Evolutionary conservation across 257 asterid species (phyloP).

Genomic region (Penstemon newberryi): DNA sequence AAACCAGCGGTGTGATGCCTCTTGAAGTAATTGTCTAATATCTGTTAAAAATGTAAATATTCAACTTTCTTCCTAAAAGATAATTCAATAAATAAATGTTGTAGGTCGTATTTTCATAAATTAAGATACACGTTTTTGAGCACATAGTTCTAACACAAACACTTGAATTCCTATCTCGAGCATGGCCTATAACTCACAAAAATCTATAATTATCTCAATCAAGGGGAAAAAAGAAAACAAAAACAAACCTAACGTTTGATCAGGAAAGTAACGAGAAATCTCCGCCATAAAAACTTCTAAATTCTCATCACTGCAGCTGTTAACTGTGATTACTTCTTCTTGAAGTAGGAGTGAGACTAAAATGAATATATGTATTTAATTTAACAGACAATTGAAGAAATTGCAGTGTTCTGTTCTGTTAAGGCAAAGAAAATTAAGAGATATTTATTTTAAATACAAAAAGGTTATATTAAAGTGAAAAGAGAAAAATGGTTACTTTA

Average conservation of each 20-base stretch:
- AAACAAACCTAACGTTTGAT: background rate
- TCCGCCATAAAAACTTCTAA: background rate
- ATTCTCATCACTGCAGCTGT: too few species aligned
- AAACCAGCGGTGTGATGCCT: slow-evolving; percentile 47
- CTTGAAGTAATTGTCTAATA: slow-evolving; percentile 32
- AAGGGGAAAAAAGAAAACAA: background rate
- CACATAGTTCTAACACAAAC: too few species aligned
- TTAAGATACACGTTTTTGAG: too few species aligned
- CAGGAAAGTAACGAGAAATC: background rate
- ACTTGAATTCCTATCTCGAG: too few species aligned
- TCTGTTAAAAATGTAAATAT: slow-evolving; percentile 5
- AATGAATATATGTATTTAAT: background rate
- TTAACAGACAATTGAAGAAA: background rate
- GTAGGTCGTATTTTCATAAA: too few species aligned
- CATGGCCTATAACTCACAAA: too few species aligned
- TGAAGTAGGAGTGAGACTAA: background rate
- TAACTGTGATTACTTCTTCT: background rate
- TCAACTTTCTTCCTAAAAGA: too few species aligned
- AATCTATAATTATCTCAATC: too few species aligned
- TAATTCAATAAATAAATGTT: too few species aligned
- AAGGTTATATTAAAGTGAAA: background rate
- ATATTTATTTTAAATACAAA: too few species aligned
- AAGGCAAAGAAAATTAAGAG: background rate
- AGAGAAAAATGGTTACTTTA: background rate
- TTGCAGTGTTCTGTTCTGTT: background rate